Percentiles rank a stretch among this genome's conserved stretches.
phyloP scores from a whole-genome alignment of 2,329 filamentous ascomycete genomes.

The Emergomyces orientalis region DNA sequence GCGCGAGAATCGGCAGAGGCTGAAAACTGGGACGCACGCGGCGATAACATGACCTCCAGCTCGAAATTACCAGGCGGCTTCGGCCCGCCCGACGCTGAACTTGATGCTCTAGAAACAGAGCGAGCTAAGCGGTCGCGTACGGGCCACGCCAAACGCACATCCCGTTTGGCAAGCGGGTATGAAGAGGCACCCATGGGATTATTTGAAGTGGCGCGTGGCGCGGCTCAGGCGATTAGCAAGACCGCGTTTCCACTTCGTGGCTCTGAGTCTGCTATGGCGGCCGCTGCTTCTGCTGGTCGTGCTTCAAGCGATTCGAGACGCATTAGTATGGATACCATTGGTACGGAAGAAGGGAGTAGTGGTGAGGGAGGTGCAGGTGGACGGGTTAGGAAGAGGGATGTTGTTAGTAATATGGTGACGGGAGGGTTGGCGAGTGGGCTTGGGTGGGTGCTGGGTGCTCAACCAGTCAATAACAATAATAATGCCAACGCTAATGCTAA shows the following conservation, averaged over 20 bases:
- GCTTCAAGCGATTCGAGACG: constrained; percentile 1
- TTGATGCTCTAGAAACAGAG: constrained; percentile 38
- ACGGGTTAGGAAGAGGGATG: constrained; percentile 40
- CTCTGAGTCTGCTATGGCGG: constrained; percentile 12
- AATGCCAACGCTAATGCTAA: not conserved
- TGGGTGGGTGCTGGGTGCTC: constrained; percentile 54
- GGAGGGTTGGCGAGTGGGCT: constrained; percentile 53
- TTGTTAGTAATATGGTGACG: constrained; percentile 56
- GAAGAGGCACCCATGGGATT: constrained; percentile 44
- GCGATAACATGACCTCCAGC: constrained; percentile 30
- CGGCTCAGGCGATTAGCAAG: constrained; percentile 40
- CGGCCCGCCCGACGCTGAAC: constrained; percentile 35
- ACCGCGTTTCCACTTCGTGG: constrained; percentile 38
- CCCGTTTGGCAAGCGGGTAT: constrained; percentile 15
- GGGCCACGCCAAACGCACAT: constrained; percentile 12
- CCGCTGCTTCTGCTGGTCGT: not conserved
- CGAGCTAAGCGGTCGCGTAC: constrained; percentile 28
- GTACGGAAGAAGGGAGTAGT: constrained; percentile 7
- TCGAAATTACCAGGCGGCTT: constrained; percentile 37
- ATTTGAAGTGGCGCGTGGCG: constrained; percentile 45
- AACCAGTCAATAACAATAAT: constrained; percentile 31
- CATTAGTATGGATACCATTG: constrained; percentile 2
- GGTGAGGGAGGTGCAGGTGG: constrained; percentile 20
- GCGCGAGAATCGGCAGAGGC: constrained; percentile 48
- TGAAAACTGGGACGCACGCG: constrained; percentile 48